phyloP scores from a whole-genome alignment of 192 early-diverging fungal species.

The Coemansia sp. region DNA sequence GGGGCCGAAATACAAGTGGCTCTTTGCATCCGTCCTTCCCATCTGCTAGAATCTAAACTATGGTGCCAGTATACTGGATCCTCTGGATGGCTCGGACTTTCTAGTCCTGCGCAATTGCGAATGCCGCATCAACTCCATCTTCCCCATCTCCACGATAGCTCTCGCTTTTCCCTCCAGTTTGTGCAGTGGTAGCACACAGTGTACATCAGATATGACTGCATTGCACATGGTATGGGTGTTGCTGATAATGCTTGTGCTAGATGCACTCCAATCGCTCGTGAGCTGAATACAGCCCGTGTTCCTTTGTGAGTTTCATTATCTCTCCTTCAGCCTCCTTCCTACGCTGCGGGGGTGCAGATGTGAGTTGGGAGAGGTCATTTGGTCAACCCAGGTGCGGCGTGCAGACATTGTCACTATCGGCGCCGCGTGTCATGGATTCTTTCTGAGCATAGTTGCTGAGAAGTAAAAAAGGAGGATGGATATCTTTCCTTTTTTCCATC shows the following conservation, averaged over 20 bases:
- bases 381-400: not conserved
- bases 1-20: not conserved
- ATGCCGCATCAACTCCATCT: not conserved
- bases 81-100: conserved; percentile 5
- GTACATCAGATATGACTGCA: not conserved
- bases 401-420: not conserved
- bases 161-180: not conserved
- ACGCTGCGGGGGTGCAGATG: not conserved
- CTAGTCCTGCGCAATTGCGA: conserved; percentile 17
- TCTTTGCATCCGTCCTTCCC: not conserved
- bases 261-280: not conserved
- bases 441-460: not conserved
- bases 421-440: not conserved
- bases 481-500: not conserved
- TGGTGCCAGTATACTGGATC: not conserved
- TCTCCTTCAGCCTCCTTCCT: not conserved
- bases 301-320: not conserved
- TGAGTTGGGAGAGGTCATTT: not conserved
- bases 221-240: not conserved
- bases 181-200: not conserved
- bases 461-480: not conserved
- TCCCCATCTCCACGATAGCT: not conserved
- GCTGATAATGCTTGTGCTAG: not conserved
- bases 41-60: not conserved
- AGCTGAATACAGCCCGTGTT: not conserved